Conservation (phyloP, 495 filamentous ascomycete genomes). For the Penicillium arizonense region DNA sequence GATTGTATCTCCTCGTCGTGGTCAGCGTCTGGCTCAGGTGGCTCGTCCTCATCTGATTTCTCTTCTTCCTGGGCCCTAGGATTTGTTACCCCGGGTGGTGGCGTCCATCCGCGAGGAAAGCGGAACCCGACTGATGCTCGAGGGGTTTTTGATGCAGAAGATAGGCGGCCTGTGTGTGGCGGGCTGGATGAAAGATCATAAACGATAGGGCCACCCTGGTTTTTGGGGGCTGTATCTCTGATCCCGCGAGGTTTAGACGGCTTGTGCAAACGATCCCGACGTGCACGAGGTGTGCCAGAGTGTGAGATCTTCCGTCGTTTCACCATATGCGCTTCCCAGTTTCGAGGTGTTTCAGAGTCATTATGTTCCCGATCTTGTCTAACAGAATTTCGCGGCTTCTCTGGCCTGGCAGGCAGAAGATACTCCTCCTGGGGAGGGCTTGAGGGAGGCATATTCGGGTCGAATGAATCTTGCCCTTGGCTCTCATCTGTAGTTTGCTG, state of each 20-base stretch:
- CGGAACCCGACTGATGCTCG: conserved; percentile 31
- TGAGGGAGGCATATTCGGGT: conserved; percentile 27
- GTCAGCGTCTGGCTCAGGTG: conserved; percentile 11
- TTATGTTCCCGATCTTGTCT: neutral
- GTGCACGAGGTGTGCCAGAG: conserved; percentile 9
- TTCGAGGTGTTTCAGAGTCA: neutral
- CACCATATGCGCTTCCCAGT: conserved; percentile 1
- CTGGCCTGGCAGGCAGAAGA: conserved; percentile 9
- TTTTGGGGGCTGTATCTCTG: conserved; percentile 18
- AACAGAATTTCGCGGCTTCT: conserved; percentile 8
- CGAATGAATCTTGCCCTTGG: conserved; percentile 40
- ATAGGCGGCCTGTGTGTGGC: conserved; percentile 35
- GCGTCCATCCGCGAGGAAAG: conserved; percentile 38
- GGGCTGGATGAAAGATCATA: conserved; percentile 41
- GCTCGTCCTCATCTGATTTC: conserved; percentile 5
- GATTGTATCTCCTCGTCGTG: conserved; percentile 24
- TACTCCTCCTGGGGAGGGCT: conserved; percentile 32
- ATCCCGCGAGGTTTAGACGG: conserved; percentile 23
- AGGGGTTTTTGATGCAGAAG: conserved; percentile 18
- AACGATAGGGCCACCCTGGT: conserved; percentile 10
- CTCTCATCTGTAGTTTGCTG: conserved; percentile 51
- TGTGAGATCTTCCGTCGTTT: conserved; percentile 39
- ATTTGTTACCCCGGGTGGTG: conserved; percentile 29
- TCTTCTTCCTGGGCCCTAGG: conserved; percentile 4
- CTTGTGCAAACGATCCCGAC: conserved; percentile 1